Base-by-base conservation (phyloP, 2,329 filamentous ascomycete species). In the Exophiala oligosperma region DNA sequence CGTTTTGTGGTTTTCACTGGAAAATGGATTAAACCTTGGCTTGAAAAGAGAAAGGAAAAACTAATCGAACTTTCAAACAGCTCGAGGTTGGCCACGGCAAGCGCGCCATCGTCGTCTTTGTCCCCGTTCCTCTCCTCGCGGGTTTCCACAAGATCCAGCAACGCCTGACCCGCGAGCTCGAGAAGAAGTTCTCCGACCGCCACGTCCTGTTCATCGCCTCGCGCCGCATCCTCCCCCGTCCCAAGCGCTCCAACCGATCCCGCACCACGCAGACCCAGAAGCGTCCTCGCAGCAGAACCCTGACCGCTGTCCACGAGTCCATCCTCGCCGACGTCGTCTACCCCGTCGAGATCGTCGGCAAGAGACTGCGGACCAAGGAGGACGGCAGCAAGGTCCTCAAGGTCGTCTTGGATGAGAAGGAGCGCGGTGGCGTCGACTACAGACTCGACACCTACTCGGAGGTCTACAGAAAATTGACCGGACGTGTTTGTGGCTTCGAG, bases 121-220 rank as follows among this genome's bases (percentile, higher is more conserved):
- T 99, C 86, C 94, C 94, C 79, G 94, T 99, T 80, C 94, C 94
- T 82, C 91, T 95, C 81, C 91, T 99, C 79, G 84, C 88, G 80
- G 91, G 91, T 79, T 99, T 97, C 91, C 94, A 97, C 90, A 92
- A 94, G 78, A 91, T 96, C 78, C 94, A 99, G 88, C 94, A 97
- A 86, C 92, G 94, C 78, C 88, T 99, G 77, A 99, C 94, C 81
- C 94, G 94, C 83, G 94, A 99, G 87, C 92, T 99, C 77, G 94
- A 99, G 90, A 99, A 99, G 92, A 99, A 99, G 86, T 99, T 99
- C 91, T 97, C 94, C 68, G 94, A 99, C 87, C 94, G 94, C 82
- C 94, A 99, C 82, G 94, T 99, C 79, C 85, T 99, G 79, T 92
- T 99, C 87, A 89, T 99, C 73, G 94, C 94, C 73, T 95, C 93